These are phyloP conservation scores for Falciphora oryzae DNA, from an alignment of 2,329 filamentous ascomycete species.

Conservation along the genomic window DNA sequence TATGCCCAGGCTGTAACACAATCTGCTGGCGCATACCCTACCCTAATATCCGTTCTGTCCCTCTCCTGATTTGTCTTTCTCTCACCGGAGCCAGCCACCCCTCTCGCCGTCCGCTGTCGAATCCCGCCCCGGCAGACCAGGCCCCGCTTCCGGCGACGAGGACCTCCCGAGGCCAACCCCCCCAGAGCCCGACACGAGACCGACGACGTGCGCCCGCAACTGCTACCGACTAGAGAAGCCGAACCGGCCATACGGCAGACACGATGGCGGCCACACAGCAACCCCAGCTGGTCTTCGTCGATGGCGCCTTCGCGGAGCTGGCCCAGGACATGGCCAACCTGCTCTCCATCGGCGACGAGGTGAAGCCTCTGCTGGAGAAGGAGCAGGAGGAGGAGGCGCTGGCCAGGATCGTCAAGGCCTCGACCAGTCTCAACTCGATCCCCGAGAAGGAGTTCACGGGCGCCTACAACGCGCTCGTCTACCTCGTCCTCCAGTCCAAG, in stretches of 20 bases:
- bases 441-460: slow-evolving; percentile 96
- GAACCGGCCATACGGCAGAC: neutral
- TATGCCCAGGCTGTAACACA: neutral
- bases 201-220: neutral
- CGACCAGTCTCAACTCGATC: slow-evolving; percentile 69
- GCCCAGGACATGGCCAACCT: slow-evolving; percentile 92
- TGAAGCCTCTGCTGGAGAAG: slow-evolving; percentile 66
- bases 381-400: slow-evolving; percentile 81
- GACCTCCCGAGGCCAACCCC: neutral
- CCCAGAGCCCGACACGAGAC: neutral
- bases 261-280: slow-evolving; percentile 22
- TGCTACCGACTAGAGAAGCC: neutral
- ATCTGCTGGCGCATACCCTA: neutral
- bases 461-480: slow-evolving; percentile 93
- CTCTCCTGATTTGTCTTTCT: neutral
- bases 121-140: neutral
- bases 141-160: neutral
- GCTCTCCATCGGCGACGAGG: slow-evolving; percentile 74
- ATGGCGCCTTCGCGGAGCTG: slow-evolving; percentile 90
- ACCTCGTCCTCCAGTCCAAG: slow-evolving; percentile 82
- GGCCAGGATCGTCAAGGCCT: slow-evolving; percentile 81
- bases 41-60: neutral
- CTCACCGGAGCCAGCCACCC: neutral
- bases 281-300: slow-evolving; percentile 66
- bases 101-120: neutral